phyloP scores from a whole-genome alignment of 2,329 filamentous ascomycete species.

The Tricladium varicosporioides region DNA sequence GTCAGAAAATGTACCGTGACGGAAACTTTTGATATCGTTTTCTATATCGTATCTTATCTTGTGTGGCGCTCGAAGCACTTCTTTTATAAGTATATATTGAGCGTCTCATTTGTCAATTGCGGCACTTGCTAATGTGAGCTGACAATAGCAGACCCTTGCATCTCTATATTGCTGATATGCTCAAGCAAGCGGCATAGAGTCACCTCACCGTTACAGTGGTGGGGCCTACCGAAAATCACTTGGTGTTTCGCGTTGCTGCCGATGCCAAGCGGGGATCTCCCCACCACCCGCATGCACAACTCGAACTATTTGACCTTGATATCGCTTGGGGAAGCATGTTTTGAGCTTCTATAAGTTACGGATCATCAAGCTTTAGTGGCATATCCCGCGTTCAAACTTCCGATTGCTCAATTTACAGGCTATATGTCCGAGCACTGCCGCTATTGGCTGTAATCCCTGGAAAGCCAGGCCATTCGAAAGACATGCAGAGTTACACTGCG shows the following conservation, averaged over 20 bases:
- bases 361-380: no score
- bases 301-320: no score
- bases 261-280: no score
- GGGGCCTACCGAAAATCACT: background rate
- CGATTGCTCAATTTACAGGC: background rate
- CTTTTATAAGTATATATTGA: background rate
- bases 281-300: no score
- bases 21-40: conserved; percentile 25
- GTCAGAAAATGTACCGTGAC: background rate
- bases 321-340: no score
- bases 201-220: background rate
- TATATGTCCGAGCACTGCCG: background rate
- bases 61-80: background rate
- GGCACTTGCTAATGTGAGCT: background rate
- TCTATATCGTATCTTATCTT: background rate
- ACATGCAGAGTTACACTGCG: background rate
- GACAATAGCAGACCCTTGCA: background rate
- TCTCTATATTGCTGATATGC: background rate
- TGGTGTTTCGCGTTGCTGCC: no score
- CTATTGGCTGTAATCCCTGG: background rate
- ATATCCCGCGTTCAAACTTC: background rate
- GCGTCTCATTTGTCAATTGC: background rate
- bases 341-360: no score
- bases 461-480: background rate
- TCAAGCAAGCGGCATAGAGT: background rate